Evolutionary conservation across 140 eudicot genomes (phyloP), one percentile per base, ranked within the genome.

Genomic region (Erigeron philadelphicus): DNA sequence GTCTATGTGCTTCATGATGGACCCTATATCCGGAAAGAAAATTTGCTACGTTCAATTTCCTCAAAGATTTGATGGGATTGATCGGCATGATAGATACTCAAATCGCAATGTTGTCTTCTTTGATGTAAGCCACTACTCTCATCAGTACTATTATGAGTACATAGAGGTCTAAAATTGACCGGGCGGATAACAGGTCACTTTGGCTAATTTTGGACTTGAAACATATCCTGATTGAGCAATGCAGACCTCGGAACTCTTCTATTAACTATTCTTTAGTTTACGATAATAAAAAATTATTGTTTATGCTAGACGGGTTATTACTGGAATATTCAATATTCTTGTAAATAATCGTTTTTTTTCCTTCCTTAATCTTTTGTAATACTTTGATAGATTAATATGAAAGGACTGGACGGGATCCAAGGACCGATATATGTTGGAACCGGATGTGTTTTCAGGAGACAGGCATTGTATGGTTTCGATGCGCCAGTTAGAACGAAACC

Each of bases 361-460:
- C 31, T 77, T 11, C 3, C 38, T 31, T 58, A 48, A 54, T 19
- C n/a, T 41, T 49, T 52, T 31, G 16, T 23, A 43, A 9, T 67
- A 11, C 16, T 0, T 8, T 45, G 53, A 55, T 81, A 85, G 92
- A 88, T 88, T 35, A 88, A 88, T 66, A 88, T 88, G 95, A 88
- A 85, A 59, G 95, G 95, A 45, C 80, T 88, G 68, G 95, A 88
- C 68, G 95, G 95, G 19, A 69, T 88, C 57, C 95, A 88, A 85
- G 95, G 95, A 41, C 95, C 95, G 21, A 88, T 88, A 72, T 88
- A 88, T 59, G 95, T 88, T 17, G 95, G 95, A 25, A 88, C 95
- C 1, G 95, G 95, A 21, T 88, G 95, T 63, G 91, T 88, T 42
- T 88, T 87, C 75, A 78, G 95, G 75, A 67, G 90, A 79, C 95